Conservation (phyloP, 2,329 filamentous ascomycete genomes). For the Pyrenochaeta sp. region DNA sequence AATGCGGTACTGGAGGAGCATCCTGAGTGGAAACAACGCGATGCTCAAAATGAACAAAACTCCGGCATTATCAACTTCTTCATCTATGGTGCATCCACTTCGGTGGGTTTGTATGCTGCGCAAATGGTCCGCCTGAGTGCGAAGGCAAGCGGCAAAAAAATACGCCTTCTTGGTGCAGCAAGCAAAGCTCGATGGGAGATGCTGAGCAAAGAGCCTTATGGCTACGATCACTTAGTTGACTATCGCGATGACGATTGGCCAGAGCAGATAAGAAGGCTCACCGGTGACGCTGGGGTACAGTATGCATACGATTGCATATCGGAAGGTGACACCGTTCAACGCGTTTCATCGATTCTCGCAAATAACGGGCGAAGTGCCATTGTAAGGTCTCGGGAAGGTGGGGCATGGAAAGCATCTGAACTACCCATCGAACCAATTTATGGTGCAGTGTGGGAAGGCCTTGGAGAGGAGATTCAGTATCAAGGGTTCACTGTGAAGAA, state of each 20-base stretch:
- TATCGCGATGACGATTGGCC: slow-evolving; percentile 50
- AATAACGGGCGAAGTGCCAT: slow-evolving; percentile 37
- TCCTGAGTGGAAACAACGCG: slow-evolving; percentile 9
- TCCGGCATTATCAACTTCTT: slow-evolving; percentile 27
- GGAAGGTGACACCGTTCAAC: slow-evolving; percentile 48
- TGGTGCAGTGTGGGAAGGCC: slow-evolving; percentile 55
- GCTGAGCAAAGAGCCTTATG: slow-evolving; percentile 46
- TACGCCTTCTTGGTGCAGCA: slow-evolving; percentile 37
- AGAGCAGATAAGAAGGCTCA: slow-evolving; percentile 33
- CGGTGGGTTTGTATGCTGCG: slow-evolving; percentile 45
- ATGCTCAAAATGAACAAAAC: background rate
- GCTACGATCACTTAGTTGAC: slow-evolving; percentile 51
- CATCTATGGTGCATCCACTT: slow-evolving; percentile 46
- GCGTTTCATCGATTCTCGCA: slow-evolving; percentile 35
- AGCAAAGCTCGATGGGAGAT: slow-evolving; percentile 32
- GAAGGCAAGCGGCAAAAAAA: slow-evolving; percentile 15
- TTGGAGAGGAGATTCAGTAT: slow-evolving; percentile 53
- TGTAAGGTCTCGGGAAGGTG: slow-evolving; percentile 39
- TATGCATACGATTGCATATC: slow-evolving; percentile 54
- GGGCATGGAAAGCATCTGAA: slow-evolving; percentile 36
- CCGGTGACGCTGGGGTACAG: slow-evolving; percentile 41
- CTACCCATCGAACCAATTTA: slow-evolving; percentile 48
- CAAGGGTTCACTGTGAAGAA: slow-evolving; percentile 37
- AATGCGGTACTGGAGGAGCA: slow-evolving; percentile 14
- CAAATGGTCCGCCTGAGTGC: slow-evolving; percentile 38